Base-by-base conservation (phyloP, 2,329 filamentous ascomycete species). In the Hypoxylon sp. region DNA sequence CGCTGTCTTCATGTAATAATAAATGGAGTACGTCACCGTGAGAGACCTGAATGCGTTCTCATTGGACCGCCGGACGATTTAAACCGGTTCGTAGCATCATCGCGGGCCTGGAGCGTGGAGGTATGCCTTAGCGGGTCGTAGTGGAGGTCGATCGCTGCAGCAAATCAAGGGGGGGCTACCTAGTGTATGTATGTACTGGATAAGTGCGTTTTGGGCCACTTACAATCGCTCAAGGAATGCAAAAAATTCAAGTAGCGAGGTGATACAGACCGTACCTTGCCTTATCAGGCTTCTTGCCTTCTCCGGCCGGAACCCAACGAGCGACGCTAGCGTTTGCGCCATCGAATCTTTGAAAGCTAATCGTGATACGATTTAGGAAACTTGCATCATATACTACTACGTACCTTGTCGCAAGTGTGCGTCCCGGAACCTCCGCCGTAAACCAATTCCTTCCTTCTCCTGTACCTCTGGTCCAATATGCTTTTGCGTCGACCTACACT, bases 21-120 rank as follows among this genome's bases (percentile, higher is more conserved):
- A 48, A 55, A 65, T 63, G 52, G 30, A 63, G 16, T 63, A 66
- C 64, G 64, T 64, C 64, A 64, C 58, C 16, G 12, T 60, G 24
- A 53, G 22, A 50, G 48, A 57, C 18, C 20, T 61, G 51, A 42
- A 51, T 46, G 33, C 16, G 22, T 42, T 60, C 12, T 28, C 7
- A 69, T 69, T 69, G 67, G 67, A 20, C 46, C 45, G 30, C 54
- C 26, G 28, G 14, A 57, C 36, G 28, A 33, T 53, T 22, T 12
- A 67, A 63, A 63, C 67, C 61, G 58, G 67, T 50, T 67, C 61
- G 45, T 62, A 49, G 51, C 64, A 64, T 64, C 60, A 60, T 63
- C 40, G 52, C 55, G 46, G n/a, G n/a, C n/a, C n/a, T n/a, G n/a
- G n/a, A n/a, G 51, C 54, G 36, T 59, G 36, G 49, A 51, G 45